Evolutionary conservation across 2,329 filamentous ascomycete species (phyloP), one percentile per base, ranked within the genome.

Genomic region (Aspergillus hortae): DNA sequence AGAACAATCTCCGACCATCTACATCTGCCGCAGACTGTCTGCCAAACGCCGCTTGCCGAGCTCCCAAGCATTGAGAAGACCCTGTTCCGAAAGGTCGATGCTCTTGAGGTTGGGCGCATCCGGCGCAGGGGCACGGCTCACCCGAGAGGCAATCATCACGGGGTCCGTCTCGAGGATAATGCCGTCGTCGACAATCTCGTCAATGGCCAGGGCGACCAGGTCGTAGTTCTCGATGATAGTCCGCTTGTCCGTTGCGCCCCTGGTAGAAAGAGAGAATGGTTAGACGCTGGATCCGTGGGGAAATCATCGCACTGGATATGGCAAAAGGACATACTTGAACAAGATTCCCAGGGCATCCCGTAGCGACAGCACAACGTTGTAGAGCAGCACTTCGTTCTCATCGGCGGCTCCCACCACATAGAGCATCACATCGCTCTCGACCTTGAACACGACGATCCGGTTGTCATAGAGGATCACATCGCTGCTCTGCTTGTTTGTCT

Each of bases 221-320:
- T 97, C 94, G 79, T 97, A 99, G 82, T 97, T 97, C 76, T 99
- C 94, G 67, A 97, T 87, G 61, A 97, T 91, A 52, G 94, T 97
- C 61, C 94, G 87, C 82, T 96, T 96, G 78, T 99, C 94, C 46
- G 95, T 92, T 32, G 90, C 90, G 81, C 95, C 92, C 74, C 90
- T 96, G 61, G 41, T 49, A 38, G 41, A 25, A 55, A 17, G 15
- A 30, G 46, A 17, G 15, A 27, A 45, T 23, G 49, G 61, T 66
- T 58, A 63, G 57, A 42, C 21, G 33, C 35, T 32, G 27, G 25
- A 25, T 44, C 36, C 6, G 11, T 17, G 40, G 21, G 1, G 36
- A 11, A 23, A 6, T 15, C 15, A 10, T n/a, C 21, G 35, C 6
- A 44, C 4, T 10, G 15, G 32, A 3, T 6, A 51, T 6, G 27